A percentile compares a stretch with the other conserved stretches of the same genome.
These are phyloP conservation scores for Starmerella sirachaensis DNA, from an alignment of 805 yeast genomes.

Conservation along the genomic window DNA sequence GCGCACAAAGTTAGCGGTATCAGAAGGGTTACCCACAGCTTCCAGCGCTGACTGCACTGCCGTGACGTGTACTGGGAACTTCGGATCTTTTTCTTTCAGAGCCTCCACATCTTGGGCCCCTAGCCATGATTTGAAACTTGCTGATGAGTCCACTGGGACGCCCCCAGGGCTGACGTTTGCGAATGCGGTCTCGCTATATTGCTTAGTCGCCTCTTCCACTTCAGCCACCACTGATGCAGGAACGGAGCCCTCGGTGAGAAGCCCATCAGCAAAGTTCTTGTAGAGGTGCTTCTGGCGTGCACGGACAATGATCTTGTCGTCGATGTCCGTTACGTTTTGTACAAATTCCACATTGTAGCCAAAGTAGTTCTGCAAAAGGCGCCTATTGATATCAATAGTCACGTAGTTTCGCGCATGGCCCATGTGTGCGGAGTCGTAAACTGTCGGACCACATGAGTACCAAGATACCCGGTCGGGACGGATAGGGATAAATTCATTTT, in stretches of 20 bases:
- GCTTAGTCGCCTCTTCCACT: conserved; percentile 25
- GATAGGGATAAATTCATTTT: conserved; percentile 66
- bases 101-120: conserved; percentile 37
- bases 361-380: conserved; percentile 80
- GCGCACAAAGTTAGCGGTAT: conserved; percentile 32
- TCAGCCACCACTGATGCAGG: conserved; percentile 27
- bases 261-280: conserved; percentile 39
- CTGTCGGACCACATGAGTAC: conserved; percentile 99
- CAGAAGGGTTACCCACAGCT: conserved; percentile 28
- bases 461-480: conserved; percentile 57
- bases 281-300: conserved; percentile 83
- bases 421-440: conserved; percentile 91
- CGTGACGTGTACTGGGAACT: conserved; percentile 69
- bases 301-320: conserved; percentile 88
- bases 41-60: conserved; percentile 45
- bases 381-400: conserved; percentile 81
- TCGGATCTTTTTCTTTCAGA: conserved; percentile 53
- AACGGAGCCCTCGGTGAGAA: conserved; percentile 29
- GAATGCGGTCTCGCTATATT: conserved; percentile 29
- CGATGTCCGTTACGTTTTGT: conserved; percentile 97
- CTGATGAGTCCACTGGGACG: conserved; percentile 12
- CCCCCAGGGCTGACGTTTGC: conserved; percentile 8
- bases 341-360: conserved; percentile 80
- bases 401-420: conserved; percentile 98
- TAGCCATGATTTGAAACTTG: conserved; percentile 43